phyloP scores from a whole-genome alignment of 371 early-diverging fungal genomes.

The Mortierella sp. region DNA sequence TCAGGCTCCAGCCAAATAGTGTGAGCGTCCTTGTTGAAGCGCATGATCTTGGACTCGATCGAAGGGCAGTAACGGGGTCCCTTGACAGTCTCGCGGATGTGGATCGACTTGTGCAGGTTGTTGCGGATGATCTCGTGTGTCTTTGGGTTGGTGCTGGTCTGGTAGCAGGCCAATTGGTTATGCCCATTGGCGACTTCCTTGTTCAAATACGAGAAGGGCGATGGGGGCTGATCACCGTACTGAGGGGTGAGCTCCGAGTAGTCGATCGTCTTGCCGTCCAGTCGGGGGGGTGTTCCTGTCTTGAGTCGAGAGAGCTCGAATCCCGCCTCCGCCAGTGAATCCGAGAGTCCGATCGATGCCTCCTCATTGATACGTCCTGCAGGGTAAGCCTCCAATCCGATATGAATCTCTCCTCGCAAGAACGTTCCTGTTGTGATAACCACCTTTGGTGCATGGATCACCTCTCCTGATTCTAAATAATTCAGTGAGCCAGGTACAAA shows the following conservation, averaged over 20 bases:
- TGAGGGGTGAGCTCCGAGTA: conserved; percentile 75
- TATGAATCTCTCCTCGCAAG: conserved; percentile 82
- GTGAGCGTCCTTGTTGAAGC: conserved; percentile 80
- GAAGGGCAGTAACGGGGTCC: conserved; percentile 93
- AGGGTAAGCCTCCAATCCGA: conserved; percentile 79
- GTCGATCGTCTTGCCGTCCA: conserved; percentile 82
- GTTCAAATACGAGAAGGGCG: conserved; percentile 85
- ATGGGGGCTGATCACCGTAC: conserved; percentile 80
- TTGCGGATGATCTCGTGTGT: conserved; percentile 80
- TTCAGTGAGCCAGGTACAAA: not conserved
- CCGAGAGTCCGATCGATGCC: conserved; percentile 82
- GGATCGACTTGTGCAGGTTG: conserved; percentile 84
- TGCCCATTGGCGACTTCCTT: conserved; percentile 48
- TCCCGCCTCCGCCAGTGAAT: conserved; percentile 81
- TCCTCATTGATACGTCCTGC: conserved; percentile 85
- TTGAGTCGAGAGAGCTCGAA: conserved; percentile 83
- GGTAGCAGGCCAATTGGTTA: conserved; percentile 81
- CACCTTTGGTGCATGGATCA: conserved; percentile 78
- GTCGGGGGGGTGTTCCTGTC: conserved; percentile 89
- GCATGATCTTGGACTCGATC: conserved; percentile 84
- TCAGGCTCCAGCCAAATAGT: conserved; percentile 91
- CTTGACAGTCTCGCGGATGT: conserved; percentile 86
- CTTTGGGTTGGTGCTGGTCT: conserved; percentile 79
- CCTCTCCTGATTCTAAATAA: conserved; percentile 71
- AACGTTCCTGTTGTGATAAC: conserved; percentile 92